Evolutionary conservation across 2,329 filamentous ascomycete genomes (phyloP).

Genomic region (Zymoseptoria ardabiliae): DNA sequence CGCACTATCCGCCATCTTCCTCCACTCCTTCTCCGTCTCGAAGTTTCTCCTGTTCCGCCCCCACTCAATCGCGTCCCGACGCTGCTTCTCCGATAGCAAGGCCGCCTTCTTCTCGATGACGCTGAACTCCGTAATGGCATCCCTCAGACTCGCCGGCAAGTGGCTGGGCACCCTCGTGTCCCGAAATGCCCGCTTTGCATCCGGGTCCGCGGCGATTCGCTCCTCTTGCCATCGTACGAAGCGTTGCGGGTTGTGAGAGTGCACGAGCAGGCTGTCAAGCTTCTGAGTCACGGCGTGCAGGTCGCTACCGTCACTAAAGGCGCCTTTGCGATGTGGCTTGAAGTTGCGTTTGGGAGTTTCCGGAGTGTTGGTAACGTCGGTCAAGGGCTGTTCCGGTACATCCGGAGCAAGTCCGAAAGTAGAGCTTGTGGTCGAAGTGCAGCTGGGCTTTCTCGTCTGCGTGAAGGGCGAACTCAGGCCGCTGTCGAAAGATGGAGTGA

Average conservation of each 20-base stretch:
- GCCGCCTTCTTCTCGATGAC: constrained; percentile 15
- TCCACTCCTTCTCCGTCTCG: constrained; percentile 27
- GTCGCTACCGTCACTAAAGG: constrained; percentile 23
- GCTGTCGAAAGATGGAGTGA: not conserved
- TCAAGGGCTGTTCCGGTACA: constrained; percentile 18
- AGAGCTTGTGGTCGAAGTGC: constrained; percentile 23
- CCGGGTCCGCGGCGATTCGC: constrained; percentile 8
- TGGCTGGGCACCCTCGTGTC: constrained; percentile 20
- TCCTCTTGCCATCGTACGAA: constrained; percentile 25
- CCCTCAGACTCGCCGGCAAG: constrained; percentile 28
- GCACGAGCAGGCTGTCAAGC: constrained; percentile 16
- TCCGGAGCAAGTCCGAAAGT: constrained; percentile 8
- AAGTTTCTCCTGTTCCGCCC: constrained; percentile 29
- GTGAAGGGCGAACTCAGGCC: constrained; percentile 1
- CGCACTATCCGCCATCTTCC: constrained; percentile 29
- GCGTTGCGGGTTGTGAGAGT: constrained; percentile 12
- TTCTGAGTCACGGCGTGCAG: constrained; percentile 17
- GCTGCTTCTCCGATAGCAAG: constrained; percentile 30
- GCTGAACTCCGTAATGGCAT: constrained; percentile 23
- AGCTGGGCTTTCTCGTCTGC: constrained; percentile 14
- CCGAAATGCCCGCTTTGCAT: constrained; percentile 15
- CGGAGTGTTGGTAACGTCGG: constrained; percentile 24
- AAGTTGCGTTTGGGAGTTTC: constrained; percentile 23
- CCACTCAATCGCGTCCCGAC: constrained; percentile 27
- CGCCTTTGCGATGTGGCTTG: constrained; percentile 27